Conservation (phyloP, 1,139 yeast species). For the Scheffersomyces segobiensis region DNA sequence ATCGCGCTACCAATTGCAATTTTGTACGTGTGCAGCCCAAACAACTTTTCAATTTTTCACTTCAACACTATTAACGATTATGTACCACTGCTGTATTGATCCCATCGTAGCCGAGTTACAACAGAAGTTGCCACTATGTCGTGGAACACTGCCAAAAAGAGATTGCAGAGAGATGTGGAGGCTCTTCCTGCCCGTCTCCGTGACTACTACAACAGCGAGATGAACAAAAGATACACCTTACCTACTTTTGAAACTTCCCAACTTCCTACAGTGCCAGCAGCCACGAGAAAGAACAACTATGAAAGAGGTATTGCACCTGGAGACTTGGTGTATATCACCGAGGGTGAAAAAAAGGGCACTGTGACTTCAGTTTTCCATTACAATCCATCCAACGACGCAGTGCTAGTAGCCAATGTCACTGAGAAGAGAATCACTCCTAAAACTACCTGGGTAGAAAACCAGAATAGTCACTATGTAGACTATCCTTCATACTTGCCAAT, state of each 20-base stretch:
- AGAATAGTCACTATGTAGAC: conserved; percentile 69
- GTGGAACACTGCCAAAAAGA: conserved; percentile 36
- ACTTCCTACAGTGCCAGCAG: conserved; percentile 11
- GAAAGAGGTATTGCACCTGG: conserved; percentile 42
- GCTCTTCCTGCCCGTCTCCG: conserved; percentile 33
- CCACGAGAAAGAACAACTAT: conserved; percentile 31
- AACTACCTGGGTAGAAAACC: conserved; percentile 72
- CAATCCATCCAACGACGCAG: conserved; percentile 32
- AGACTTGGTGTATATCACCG: conserved; percentile 52
- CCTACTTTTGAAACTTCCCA: conserved; percentile 34
- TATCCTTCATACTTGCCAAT: conserved; percentile 58
- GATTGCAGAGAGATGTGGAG: conserved; percentile 40
- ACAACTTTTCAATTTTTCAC: conserved; percentile 1
- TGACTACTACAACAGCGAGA: conserved; percentile 24
- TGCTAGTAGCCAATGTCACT: conserved; percentile 36
- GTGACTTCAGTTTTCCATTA: conserved; percentile 51
- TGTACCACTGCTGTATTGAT: neutral
- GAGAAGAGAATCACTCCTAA: conserved; percentile 54
- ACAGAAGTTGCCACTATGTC: conserved; percentile 26
- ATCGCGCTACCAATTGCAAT: neutral
- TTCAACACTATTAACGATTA: conserved; percentile 3
- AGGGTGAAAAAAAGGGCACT: conserved; percentile 72
- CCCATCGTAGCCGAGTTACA: neutral
- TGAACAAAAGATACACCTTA: conserved; percentile 27
- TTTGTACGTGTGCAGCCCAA: neutral